These are phyloP conservation scores for Scheffersomyces segobiensis DNA, from an alignment of 1,139 yeast genomes.

Conservation along the genomic window DNA sequence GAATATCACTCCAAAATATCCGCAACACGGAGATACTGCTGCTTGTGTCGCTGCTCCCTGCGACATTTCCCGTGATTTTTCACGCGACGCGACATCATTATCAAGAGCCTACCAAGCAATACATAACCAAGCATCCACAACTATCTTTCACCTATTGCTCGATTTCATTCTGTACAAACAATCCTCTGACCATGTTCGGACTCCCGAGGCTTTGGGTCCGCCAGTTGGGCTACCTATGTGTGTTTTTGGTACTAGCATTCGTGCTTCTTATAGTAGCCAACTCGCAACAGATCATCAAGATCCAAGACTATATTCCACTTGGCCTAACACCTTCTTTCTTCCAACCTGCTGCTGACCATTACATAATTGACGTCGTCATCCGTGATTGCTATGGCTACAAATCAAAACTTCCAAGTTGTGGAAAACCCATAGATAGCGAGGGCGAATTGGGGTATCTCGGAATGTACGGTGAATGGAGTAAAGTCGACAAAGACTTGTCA, in stretches of 20 bases:
- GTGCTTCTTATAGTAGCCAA: slow-evolving; percentile 33
- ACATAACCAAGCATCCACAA: not conserved
- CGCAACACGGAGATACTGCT: not conserved
- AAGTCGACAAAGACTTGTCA: slow-evolving; percentile 38
- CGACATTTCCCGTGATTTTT: not conserved
- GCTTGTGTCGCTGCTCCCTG: not conserved
- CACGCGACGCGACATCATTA: not conserved
- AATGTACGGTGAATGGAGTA: slow-evolving; percentile 33
- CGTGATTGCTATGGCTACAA: slow-evolving; percentile 31
- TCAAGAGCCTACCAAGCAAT: not conserved
- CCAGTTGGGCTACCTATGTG: slow-evolving; percentile 20
- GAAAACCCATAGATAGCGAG: slow-evolving; percentile 25
- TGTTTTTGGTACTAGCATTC: slow-evolving; percentile 18
- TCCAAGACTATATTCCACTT: slow-evolving; percentile 30
- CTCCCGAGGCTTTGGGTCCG: slow-evolving; percentile 21
- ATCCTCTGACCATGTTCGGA: slow-evolving; percentile 5
- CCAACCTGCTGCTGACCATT: slow-evolving; percentile 40
- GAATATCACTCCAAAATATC: not conserved
- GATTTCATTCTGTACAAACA: not conserved
- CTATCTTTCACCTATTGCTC: not conserved
- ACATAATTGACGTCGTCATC: slow-evolving; percentile 37
- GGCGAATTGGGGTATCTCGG: slow-evolving; percentile 36
- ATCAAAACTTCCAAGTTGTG: slow-evolving; percentile 29
- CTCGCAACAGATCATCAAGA: slow-evolving; percentile 27
- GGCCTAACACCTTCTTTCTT: slow-evolving; percentile 38